These are phyloP conservation scores for Phaeosphaeriaceae sp. DNA, from an alignment of 2,329 filamentous ascomycete species.

Conservation along the genomic window DNA sequence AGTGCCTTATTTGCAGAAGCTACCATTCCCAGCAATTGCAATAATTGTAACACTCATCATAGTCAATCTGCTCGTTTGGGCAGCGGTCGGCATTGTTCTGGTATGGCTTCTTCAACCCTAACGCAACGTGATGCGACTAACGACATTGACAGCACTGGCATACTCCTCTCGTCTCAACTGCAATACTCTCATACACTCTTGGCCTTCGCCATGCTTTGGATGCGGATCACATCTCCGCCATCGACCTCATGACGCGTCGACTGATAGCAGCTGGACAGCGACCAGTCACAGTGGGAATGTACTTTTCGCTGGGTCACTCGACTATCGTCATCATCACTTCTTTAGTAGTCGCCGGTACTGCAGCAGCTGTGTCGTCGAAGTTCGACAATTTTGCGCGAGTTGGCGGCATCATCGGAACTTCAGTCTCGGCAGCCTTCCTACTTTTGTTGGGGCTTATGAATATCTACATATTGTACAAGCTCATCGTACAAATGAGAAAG, in stretches of 20 bases:
- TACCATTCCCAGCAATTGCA: conserved; percentile 64
- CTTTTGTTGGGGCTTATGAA: conserved; percentile 85
- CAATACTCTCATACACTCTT: conserved; percentile 84
- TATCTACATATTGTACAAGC: conserved; percentile 80
- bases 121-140: neutral
- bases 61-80: conserved; percentile 66
- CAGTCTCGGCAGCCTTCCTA: conserved; percentile 82
- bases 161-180: conserved; percentile 74
- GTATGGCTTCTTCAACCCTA: conserved; percentile 44
- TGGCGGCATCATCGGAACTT: conserved; percentile 88
- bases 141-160: conserved; percentile 36
- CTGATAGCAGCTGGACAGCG: conserved; percentile 84
- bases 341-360: conserved; percentile 88
- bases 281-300: conserved; percentile 91
- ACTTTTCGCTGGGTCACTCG: conserved; percentile 91
- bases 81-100: conserved; percentile 63
- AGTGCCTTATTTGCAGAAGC: conserved; percentile 61
- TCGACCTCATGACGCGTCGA: conserved; percentile 92
- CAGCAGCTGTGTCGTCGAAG: conserved; percentile 78
- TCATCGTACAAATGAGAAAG: conserved; percentile 71
- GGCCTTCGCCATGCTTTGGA: conserved; percentile 95
- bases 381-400: conserved; percentile 82
- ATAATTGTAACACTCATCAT: conserved; percentile 62
- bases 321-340: conserved; percentile 93
- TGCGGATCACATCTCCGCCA: conserved; percentile 92